Conservation (phyloP, 805 yeast species). For the Pichia gijzeniarum region DNA sequence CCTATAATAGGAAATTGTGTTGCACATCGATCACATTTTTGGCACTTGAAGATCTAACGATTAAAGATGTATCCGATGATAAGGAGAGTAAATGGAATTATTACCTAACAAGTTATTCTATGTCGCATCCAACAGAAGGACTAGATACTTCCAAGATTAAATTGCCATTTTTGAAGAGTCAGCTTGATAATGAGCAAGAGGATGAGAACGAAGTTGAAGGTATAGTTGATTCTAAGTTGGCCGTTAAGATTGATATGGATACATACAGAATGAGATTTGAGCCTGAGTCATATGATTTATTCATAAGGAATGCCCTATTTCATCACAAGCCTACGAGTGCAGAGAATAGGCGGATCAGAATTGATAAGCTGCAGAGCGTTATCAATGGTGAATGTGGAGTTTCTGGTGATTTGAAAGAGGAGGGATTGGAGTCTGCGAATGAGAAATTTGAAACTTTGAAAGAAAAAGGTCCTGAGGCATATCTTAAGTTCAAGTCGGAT, state of each 20-base stretch:
- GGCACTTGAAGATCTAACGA: conserved; percentile 81
- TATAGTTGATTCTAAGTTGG: conserved; percentile 58
- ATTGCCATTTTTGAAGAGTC: conserved; percentile 69
- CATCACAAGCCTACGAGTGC: conserved; percentile 20
- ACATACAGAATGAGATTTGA: conserved; percentile 80
- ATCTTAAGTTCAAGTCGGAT: conserved; percentile 12
- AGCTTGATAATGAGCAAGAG: conserved; percentile 42
- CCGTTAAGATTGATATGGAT: conserved; percentile 71
- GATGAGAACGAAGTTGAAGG: conserved; percentile 47
- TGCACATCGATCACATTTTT: conserved; percentile 72
- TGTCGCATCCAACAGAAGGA: conserved; percentile 98
- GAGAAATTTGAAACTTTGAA: conserved; percentile 32
- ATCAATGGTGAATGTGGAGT: conserved; percentile 54
- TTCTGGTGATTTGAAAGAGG: conserved; percentile 38
- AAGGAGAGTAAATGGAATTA: conserved; percentile 87
- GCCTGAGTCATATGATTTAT: conserved; percentile 70
- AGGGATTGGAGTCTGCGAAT: conserved; percentile 28
- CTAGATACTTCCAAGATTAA: conserved; percentile 69
- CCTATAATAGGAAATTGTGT: conserved; percentile 48
- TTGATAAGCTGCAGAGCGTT: conserved; percentile 30
- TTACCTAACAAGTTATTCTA: conserved; percentile 84
- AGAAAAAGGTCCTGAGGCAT: conserved; percentile 36
- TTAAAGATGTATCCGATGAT: conserved; percentile 50
- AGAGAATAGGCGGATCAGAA: conserved; percentile 14
- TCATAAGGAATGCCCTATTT: conserved; percentile 54